Percentiles rank a stretch among this genome's conserved stretches.
These are phyloP conservation scores for Monosporascus sp. DNA, from an alignment of 2,329 filamentous ascomycete species.

Conservation along the genomic window DNA sequence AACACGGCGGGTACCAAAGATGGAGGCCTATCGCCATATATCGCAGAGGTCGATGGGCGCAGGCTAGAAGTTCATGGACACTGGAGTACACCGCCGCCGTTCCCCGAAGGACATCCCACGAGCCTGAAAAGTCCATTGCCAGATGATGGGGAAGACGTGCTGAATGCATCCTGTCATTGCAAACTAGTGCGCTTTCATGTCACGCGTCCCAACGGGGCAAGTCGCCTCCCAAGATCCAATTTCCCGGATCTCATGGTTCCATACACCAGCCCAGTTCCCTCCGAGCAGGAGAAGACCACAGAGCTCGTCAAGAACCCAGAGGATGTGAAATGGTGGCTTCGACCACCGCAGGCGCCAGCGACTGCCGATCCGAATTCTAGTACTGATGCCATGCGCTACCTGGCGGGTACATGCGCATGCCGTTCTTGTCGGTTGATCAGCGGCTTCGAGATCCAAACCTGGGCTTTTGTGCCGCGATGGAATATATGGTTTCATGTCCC, in stretches of 20 bases:
- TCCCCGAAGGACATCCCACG: background rate
- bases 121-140: conserved; percentile 3
- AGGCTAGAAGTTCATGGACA: conserved; percentile 1
- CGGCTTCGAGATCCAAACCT: conserved; percentile 60
- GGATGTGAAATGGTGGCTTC: conserved; percentile 57
- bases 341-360: conserved; percentile 12
- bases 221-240: conserved; percentile 36
- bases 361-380: conserved; percentile 8
- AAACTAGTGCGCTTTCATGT: conserved; percentile 50
- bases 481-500: conserved; percentile 45
- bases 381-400: conserved; percentile 37
- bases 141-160: conserved; percentile 7
- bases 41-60: conserved; percentile 9
- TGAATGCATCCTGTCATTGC: conserved; percentile 50
- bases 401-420: conserved; percentile 57
- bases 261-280: conserved; percentile 28
- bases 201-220: conserved; percentile 45
- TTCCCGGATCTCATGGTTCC: conserved; percentile 51
- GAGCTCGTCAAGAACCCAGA: conserved; percentile 34
- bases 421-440: conserved; percentile 53
- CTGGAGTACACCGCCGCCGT: background rate
- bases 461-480: conserved; percentile 58
- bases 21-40: conserved; percentile 30
- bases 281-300: background rate
- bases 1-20: conserved; percentile 28